Conservation (phyloP, 2,329 filamentous ascomycete species). For the Coniochaeta hoffmannii region DNA sequence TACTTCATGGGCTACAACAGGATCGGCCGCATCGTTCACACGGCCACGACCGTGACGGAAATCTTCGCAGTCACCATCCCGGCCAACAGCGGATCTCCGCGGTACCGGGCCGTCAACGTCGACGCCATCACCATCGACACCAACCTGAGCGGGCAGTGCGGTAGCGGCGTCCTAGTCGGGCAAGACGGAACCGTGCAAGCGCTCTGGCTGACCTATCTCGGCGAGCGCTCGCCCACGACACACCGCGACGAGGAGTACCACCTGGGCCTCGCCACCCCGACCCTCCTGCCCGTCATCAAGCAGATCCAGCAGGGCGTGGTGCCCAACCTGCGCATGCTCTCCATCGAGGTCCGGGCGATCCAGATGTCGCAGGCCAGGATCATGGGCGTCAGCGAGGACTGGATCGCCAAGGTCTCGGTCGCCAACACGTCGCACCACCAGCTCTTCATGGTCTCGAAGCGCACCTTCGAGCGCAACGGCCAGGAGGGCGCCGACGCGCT, state of each 20-base stretch:
- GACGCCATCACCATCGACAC: slow-evolving; percentile 98
- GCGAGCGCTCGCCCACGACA: slow-evolving; percentile 71
- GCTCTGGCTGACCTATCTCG: slow-evolving; percentile 93
- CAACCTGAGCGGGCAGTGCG: slow-evolving; percentile 81
- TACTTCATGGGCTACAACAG: slow-evolving; percentile 99
- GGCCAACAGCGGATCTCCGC: slow-evolving; percentile 81
- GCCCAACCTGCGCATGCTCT: slow-evolving; percentile 81
- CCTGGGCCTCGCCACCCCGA: slow-evolving; percentile 82
- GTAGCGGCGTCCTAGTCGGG: slow-evolving; percentile 84
- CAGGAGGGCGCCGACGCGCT: slow-evolving; percentile 44
- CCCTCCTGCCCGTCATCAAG: slow-evolving; percentile 78
- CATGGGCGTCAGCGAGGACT: slow-evolving; percentile 94
- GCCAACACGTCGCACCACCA: slow-evolving; percentile 91
- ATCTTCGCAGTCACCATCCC: slow-evolving; percentile 96
- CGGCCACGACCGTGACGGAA: slow-evolving; percentile 91
- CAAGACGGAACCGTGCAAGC: slow-evolving; percentile 91
- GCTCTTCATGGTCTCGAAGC: slow-evolving; percentile 92
- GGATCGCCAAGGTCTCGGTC: slow-evolving; percentile 83
- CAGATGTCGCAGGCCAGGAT: slow-evolving; percentile 96
- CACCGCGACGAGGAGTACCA: slow-evolving; percentile 95
- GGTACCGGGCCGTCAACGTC: slow-evolving; percentile 91
- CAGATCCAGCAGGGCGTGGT: slow-evolving; percentile 74
- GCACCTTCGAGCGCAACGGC: slow-evolving; percentile 54
- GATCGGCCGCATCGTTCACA: slow-evolving; percentile 87
- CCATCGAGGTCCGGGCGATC: slow-evolving; percentile 89